Conservation (phyloP, 2,329 filamentous ascomycete genomes). For the Endothia cerciana region DNA sequence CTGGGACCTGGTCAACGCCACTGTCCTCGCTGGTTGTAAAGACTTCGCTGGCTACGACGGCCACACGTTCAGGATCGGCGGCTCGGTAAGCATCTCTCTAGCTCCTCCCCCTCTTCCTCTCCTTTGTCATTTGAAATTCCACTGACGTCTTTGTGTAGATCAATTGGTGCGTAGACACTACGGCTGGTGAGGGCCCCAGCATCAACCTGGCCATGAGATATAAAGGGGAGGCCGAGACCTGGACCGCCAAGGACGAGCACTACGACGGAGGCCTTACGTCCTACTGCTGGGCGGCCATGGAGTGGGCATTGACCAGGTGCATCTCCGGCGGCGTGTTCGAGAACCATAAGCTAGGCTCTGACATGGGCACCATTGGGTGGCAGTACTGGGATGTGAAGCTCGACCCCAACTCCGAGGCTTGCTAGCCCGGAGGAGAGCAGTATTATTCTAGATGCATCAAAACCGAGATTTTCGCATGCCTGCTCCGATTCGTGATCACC, state of each 20-base stretch:
- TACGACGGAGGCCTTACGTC: background rate
- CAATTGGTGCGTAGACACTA: background rate
- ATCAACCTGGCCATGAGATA: slow-evolving; percentile 14
- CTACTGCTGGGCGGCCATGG: slow-evolving; percentile 16
- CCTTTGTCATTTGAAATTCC: too few relatives aligned
- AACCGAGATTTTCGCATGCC: too few relatives aligned
- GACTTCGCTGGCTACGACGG: slow-evolving; percentile 6
- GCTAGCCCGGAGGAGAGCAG: background rate
- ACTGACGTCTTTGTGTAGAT: slow-evolving; percentile 2
- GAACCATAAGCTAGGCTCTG: slow-evolving; percentile 9
- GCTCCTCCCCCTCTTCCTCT: background rate
- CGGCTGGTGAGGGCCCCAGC: slow-evolving; percentile 4
- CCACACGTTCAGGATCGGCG: slow-evolving; percentile 2
- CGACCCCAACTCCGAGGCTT: slow-evolving; percentile 13
- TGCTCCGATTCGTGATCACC: too few relatives aligned
- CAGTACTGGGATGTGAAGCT: slow-evolving; percentile 20
- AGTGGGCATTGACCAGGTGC: slow-evolving; percentile 8
- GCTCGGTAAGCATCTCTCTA: background rate
- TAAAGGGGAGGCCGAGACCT: slow-evolving; percentile 7
- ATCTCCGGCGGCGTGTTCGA: background rate
- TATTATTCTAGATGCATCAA: too few relatives aligned
- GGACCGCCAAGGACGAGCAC: background rate
- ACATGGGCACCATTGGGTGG: background rate
- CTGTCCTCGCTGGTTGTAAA: background rate
- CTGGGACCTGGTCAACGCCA: slow-evolving; percentile 11